Evolutionary conservation across 441 rosid species (phyloP).

Genomic region (Hura crepitans): DNA sequence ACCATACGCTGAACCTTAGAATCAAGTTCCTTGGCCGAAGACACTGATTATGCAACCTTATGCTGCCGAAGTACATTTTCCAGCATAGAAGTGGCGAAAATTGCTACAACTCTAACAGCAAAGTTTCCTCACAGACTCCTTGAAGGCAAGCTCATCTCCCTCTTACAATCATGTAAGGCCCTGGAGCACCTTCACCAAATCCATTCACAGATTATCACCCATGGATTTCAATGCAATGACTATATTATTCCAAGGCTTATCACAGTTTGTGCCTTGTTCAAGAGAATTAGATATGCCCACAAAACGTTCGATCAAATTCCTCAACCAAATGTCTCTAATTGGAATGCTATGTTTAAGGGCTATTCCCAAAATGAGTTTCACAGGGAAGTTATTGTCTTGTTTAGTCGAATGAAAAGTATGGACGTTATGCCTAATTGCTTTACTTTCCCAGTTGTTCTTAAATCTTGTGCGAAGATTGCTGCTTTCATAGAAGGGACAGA

Average conservation of each 20-base stretch:
- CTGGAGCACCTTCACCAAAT: conserved; percentile 46
- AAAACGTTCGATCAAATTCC: conserved; percentile 55
- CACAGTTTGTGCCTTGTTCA: conserved; percentile 16
- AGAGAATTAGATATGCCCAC: conserved; percentile 42
- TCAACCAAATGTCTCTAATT: conserved; percentile 37
- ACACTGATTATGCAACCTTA: too few species aligned
- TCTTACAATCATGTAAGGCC: conserved; percentile 53
- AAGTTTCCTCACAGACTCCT: conserved; percentile 38
- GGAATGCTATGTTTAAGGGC: conserved; percentile 65
- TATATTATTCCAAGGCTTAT: conserved; percentile 47
- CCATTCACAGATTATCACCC: conserved; percentile 41
- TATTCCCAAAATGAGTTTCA: conserved; percentile 31
- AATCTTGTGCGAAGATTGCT: conserved; percentile 40
- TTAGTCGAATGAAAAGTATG: conserved; percentile 39
- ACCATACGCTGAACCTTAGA: too few species aligned
- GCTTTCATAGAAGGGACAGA: conserved; percentile 48
- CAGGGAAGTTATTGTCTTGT: conserved; percentile 40
- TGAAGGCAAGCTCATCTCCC: conserved; percentile 46
- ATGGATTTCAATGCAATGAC: conserved; percentile 38
- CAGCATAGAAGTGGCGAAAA: conserved; percentile 36
- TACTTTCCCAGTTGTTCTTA: conserved; percentile 54
- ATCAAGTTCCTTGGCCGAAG: too few species aligned
- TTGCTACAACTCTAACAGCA: conserved; percentile 17
- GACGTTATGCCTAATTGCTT: conserved; percentile 47
- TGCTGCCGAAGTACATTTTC: background rate